phyloP scores from a whole-genome alignment of 2,329 filamentous ascomycete species.

The Cladobotryum protrusum region DNA sequence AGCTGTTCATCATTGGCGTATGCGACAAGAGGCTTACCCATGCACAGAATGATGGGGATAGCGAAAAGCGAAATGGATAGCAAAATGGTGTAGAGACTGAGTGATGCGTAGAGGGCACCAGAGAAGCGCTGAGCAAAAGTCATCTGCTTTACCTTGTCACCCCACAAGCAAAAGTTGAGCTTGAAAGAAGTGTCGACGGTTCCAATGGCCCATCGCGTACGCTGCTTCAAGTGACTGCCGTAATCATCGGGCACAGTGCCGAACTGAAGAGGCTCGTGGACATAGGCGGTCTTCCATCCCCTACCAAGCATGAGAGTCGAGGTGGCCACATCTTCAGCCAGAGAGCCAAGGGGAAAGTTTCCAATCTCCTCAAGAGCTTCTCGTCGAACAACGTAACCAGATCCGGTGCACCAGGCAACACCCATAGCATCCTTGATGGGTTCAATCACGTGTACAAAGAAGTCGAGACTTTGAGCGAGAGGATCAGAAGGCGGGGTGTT shows the following conservation, averaged over 20 bases:
- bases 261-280: conserved; percentile 54
- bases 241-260: conserved; percentile 54
- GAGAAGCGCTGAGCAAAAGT: conserved; percentile 51
- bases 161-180: conserved; percentile 54
- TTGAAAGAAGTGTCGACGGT: conserved; percentile 55
- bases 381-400: conserved; percentile 55
- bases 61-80: conserved; percentile 50
- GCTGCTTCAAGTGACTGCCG: conserved; percentile 49
- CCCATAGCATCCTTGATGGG: conserved; percentile 45
- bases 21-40: conserved; percentile 51
- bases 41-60: conserved; percentile 52
- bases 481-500: conserved; percentile 54
- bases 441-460: conserved; percentile 50
- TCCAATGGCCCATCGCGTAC: conserved; percentile 49
- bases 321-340: conserved; percentile 56
- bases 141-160: conserved; percentile 47
- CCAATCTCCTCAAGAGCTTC: conserved; percentile 54
- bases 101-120: conserved; percentile 50
- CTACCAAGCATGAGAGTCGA: conserved; percentile 52
- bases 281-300: conserved; percentile 57
- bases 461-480: conserved; percentile 51
- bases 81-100: conserved; percentile 51
- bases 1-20: conserved; percentile 48
- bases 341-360: conserved; percentile 53
- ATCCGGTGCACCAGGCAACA: conserved; percentile 60